Percentiles rank a stretch among this genome's conserved stretches.
Evolutionary conservation across 345 rosid species (phyloP).

Genomic region (Dipteronia dyeriana): DNA sequence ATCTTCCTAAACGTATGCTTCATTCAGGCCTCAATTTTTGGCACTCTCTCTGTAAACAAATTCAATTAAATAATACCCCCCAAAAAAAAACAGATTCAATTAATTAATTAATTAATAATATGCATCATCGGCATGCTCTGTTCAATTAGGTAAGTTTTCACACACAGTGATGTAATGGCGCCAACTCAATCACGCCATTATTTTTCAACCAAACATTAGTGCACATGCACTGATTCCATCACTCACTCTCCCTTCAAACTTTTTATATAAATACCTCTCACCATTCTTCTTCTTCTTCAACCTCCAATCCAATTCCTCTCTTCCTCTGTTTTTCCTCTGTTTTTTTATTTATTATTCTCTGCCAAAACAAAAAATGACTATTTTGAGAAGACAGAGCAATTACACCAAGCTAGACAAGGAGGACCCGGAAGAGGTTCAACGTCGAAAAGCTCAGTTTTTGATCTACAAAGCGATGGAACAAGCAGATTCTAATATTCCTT

Average conservation of each 20-base stretch:
- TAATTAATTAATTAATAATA: not conserved
- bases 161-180: not conserved
- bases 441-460: conserved; percentile 77
- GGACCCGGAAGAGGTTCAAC: conserved; percentile 61
- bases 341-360: too few relatives aligned
- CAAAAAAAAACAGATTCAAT: too few relatives aligned
- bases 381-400: conserved; percentile 28
- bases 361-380: conserved; percentile 30
- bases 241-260: not conserved
- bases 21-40: not conserved
- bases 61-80: not conserved
- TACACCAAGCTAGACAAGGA: conserved; percentile 75
- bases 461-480: conserved; percentile 63
- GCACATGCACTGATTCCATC: conserved; percentile 39
- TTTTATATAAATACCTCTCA: conserved; percentile 37
- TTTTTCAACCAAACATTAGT: conserved; percentile 27
- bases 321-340: not conserved
- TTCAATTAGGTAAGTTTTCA: not conserved
- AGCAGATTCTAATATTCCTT: conserved; percentile 37
- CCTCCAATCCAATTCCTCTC: not conserved
- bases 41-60: not conserved
- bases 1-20: not conserved
- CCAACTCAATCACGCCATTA: conserved; percentile 1
- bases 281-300: conserved; percentile 3
- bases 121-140: not conserved